phyloP scores from a whole-genome alignment of 1,284 basidiomycete genomes.

The Amylostereum areolatum region DNA sequence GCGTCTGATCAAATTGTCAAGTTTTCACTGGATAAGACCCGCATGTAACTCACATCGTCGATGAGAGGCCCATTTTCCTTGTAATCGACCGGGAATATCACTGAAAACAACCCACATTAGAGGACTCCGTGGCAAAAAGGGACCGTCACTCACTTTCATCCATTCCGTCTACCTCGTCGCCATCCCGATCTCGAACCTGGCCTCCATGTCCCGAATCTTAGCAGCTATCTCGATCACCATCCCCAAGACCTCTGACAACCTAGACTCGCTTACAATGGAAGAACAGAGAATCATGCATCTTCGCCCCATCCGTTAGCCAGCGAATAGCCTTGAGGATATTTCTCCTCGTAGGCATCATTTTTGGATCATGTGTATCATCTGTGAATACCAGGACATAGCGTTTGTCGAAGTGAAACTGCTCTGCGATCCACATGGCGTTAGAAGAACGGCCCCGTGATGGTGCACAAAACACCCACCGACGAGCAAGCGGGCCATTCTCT shows the following conservation, averaged over 20 bases:
- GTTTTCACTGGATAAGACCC: too few relatives aligned
- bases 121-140: background rate
- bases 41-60: constrained; percentile 59
- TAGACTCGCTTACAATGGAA: constrained; percentile 64
- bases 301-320: constrained; percentile 77
- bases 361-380: constrained; percentile 59
- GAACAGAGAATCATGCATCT: constrained; percentile 77
- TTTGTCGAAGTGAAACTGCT: constrained; percentile 57
- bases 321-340: constrained; percentile 83
- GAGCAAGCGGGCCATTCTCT: constrained; percentile 65
- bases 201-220: constrained; percentile 81
- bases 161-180: constrained; percentile 59
- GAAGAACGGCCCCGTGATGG: background rate
- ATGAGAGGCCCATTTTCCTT: constrained; percentile 61
- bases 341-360: constrained; percentile 61
- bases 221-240: background rate
- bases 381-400: constrained; percentile 78
- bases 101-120: constrained; percentile 11
- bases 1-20: too few relatives aligned
- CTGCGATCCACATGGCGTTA: constrained; percentile 23
- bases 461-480: constrained; percentile 40
- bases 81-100: constrained; percentile 69
- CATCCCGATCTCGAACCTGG: constrained; percentile 64
- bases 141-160: constrained; percentile 52
- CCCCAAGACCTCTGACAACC: background rate